Evolutionary conservation across 257 asterid species (phyloP).

Genomic region (Scutellaria baicalensis): DNA sequence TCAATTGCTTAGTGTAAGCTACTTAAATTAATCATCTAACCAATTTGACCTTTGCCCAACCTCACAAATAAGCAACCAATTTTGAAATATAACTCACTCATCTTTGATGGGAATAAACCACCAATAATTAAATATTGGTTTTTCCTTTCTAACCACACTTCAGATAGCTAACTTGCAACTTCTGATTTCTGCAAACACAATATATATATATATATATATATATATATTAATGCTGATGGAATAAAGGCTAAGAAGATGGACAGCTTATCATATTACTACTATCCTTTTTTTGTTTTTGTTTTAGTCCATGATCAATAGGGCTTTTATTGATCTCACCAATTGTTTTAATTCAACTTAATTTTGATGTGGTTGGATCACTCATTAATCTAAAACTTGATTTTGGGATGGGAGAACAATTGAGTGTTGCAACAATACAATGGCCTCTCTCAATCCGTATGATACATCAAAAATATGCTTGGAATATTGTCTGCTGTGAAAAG

Average conservation of each 20-base stretch:
- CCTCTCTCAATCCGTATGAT: background rate
- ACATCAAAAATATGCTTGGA: background rate
- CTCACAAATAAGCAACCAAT: slow-evolving; percentile 3
- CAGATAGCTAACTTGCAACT: slow-evolving; percentile 22
- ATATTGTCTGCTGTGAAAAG: too few relatives aligned
- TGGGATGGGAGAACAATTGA: background rate
- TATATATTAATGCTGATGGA: background rate
- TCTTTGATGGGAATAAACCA: slow-evolving; percentile 31
- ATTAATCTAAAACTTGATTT: background rate
- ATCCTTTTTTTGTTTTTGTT: background rate
- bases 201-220: too few relatives aligned
- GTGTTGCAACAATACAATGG: background rate
- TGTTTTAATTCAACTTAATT: background rate
- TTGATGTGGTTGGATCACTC: background rate
- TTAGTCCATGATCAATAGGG: background rate
- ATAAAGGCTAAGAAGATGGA: background rate
- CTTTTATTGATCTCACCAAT: background rate
- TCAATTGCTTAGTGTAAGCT: slow-evolving; percentile 2
- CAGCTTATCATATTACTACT: background rate
- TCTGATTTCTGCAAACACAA: background rate
- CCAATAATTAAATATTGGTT: slow-evolving; percentile 6
- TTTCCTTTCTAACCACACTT: slow-evolving; percentile 19
- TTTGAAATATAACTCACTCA: background rate
- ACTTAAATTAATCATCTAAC: background rate
- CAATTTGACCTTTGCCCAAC: slow-evolving; percentile 24